Evolutionary conservation across 306 rosid genomes (phyloP), one percentile per base, ranked within the genome.

Genomic region (Glycine tomentella): DNA sequence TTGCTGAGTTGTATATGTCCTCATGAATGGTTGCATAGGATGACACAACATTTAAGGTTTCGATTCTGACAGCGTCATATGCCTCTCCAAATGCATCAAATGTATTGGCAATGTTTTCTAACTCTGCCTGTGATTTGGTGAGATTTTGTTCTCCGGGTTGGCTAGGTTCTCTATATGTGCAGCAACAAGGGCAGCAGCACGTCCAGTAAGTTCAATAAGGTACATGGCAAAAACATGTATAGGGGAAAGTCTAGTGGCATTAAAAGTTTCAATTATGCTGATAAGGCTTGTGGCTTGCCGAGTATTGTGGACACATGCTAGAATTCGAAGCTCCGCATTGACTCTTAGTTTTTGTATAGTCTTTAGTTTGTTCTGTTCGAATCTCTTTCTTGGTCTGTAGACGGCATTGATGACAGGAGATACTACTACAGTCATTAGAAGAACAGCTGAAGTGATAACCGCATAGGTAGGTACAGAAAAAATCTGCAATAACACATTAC

Each of bases 251-350:
- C 80, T 76, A 2, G 80, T 76, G 48, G 84, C 71, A 8, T 85
- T 66, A 11, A 84, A 83, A 62, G 52, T 40, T 48, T 82, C 79
- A 33, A 85, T 68, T 53, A 87, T 62, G 74, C 12, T 62, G 12
- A 68, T 57, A 61, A 87, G 46, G 63, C 83, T 50, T 0, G 69
- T 3, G 8, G 86, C 87, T 0, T 85, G 84, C 36, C 74, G 75
- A 15, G 48, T 8, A 44, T 71, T 80, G 14, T 87, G 87, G 66
- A 85, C 70, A 56, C 90, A 87, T n/a, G 88, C 81, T 6, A 85
- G 25, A 44, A 87, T 31, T 42, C 90, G 65, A 6, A 87, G 85
- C 48, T 85, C 90, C 12, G 82, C 75, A 69, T 85, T 83, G 1
- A 55, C 8, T 25, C 81, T 80, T 76, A 75, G 72, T 69, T 74